Percentiles rank a stretch among this genome's conserved stretches.
These are phyloP conservation scores for Sporothrix sp. DNA, from an alignment of 2,329 filamentous ascomycete species.

Conservation along the genomic window DNA sequence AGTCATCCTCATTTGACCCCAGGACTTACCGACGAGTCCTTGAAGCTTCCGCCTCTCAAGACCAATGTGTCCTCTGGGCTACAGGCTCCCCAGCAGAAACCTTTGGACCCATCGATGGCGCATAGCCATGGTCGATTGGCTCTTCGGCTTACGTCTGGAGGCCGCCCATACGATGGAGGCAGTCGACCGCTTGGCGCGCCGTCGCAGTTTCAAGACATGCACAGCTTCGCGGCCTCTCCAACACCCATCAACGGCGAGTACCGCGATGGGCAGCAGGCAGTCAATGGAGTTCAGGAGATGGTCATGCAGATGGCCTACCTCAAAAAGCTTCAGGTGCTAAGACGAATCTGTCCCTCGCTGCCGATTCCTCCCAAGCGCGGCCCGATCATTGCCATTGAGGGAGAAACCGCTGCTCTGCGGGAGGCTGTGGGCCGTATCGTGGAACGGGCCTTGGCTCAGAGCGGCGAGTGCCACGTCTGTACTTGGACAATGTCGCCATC, in stretches of 20 bases:
- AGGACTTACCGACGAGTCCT: conserved; percentile 34
- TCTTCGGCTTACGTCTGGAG: too few relatives aligned
- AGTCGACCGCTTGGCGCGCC: too few relatives aligned
- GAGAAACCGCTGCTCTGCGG: conserved; percentile 45
- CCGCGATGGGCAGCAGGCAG: conserved; percentile 14
- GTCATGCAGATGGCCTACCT: conserved; percentile 66
- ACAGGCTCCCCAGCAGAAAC: background rate
- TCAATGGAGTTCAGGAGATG: conserved; percentile 47
- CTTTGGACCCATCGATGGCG: background rate
- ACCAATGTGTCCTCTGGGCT: conserved; percentile 24
- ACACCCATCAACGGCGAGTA: background rate
- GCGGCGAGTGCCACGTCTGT: conserved; percentile 36
- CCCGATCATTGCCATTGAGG: conserved; percentile 74
- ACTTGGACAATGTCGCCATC: conserved; percentile 14
- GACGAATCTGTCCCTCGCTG: conserved; percentile 61
- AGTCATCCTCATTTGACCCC: conserved; percentile 4
- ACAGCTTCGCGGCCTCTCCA: conserved; percentile 9
- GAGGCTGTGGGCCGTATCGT: conserved; percentile 54
- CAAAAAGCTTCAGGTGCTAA: conserved; percentile 67
- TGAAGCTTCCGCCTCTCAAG: conserved; percentile 45
- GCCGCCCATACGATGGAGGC: too few relatives aligned
- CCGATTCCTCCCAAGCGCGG: conserved; percentile 47
- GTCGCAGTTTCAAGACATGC: conserved; percentile 7
- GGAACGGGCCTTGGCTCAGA: conserved; percentile 47
- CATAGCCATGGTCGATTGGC: background rate